Percentiles rank a stretch among this genome's conserved stretches.
phyloP scores from a whole-genome alignment of 306 rosid species.

The Prunus mongolica region DNA sequence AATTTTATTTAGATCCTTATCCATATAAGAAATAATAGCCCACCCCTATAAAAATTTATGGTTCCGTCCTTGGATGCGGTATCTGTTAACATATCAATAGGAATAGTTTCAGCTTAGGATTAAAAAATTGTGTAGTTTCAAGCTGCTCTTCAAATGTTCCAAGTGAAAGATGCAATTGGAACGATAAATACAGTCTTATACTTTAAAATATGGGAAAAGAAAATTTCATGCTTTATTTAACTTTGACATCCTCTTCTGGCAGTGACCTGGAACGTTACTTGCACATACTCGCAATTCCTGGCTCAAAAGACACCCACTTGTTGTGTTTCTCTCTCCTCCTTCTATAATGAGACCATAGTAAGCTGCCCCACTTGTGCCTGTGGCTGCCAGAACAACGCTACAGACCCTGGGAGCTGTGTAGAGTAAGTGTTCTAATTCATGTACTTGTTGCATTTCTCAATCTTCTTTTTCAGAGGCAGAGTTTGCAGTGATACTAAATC shows the following conservation, averaged over 20 bases:
- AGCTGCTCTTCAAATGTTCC: background rate
- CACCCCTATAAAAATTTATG: no score
- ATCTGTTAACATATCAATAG: background rate
- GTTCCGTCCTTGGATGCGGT: no score
- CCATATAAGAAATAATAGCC: no score
- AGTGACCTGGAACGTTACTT: conserved; percentile 99
- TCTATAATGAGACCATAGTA: conserved; percentile 87
- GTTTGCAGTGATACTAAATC: background rate
- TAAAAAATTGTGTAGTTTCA: background rate
- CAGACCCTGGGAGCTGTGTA: conserved; percentile 68
- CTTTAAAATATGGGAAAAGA: background rate
- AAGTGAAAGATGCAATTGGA: background rate
- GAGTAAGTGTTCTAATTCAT: conserved; percentile 48
- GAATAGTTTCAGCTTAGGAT: background rate
- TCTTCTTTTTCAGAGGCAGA: background rate
- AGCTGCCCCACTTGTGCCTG: conserved; percentile 94
- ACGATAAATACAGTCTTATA: background rate
- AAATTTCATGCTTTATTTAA: conserved; percentile 16
- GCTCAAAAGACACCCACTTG: conserved; percentile 98
- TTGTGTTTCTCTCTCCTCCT: conserved; percentile 96
- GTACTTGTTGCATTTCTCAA: conserved; percentile 9
- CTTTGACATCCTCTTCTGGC: conserved; percentile 31
- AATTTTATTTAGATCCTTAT: no score
- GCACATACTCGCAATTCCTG: conserved; percentile 93
- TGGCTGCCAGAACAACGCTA: conserved; percentile 80